A percentile compares a stretch with the other conserved stretches of the same genome.
phyloP scores from a whole-genome alignment of 2,329 filamentous ascomycete species.

The Phoma sp. region DNA sequence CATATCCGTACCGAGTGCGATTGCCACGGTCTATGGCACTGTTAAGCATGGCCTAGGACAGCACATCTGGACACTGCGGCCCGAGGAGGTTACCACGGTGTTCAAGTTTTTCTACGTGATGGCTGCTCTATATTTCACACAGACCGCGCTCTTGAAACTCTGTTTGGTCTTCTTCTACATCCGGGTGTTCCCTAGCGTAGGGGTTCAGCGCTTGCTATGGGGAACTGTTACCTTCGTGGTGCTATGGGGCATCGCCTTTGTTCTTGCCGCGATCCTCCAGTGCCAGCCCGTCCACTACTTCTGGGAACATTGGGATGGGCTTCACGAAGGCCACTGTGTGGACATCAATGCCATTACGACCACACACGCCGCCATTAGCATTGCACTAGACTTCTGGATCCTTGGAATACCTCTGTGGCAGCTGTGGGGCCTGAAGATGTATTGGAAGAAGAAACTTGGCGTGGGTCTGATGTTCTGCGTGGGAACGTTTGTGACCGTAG shows the following conservation, averaged over 20 bases:
- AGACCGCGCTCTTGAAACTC: conserved; percentile 39
- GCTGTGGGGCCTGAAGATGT: conserved; percentile 42
- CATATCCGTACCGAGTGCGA: conserved; percentile 32
- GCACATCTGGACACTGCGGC: conserved; percentile 61
- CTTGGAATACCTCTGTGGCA: conserved; percentile 48
- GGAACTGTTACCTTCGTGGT: conserved; percentile 36
- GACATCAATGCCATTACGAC: conserved; percentile 46
- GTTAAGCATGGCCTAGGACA: conserved; percentile 55
- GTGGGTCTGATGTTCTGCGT: conserved; percentile 51
- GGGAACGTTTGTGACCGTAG: conserved; percentile 52
- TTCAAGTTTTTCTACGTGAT: conserved; percentile 46
- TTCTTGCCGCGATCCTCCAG: conserved; percentile 40
- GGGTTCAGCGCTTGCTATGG: conserved; percentile 32
- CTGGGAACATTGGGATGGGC: conserved; percentile 45
- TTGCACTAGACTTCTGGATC: conserved; percentile 44
- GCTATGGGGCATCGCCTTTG: conserved; percentile 34
- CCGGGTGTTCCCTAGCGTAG: conserved; percentile 40
- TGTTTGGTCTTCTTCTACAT: conserved; percentile 42
- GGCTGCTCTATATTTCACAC: conserved; percentile 45
- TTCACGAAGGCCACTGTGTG: conserved; percentile 43
- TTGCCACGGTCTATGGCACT: conserved; percentile 35
- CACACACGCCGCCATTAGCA: conserved; percentile 45
- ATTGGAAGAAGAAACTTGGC: conserved; percentile 49
- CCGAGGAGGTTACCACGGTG: conserved; percentile 55
- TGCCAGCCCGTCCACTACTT: conserved; percentile 47